Evolutionary conservation across 2,329 filamentous ascomycete genomes (phyloP), one percentile per base, ranked within the genome.

Genomic region (Colletotrichum sp.): DNA sequence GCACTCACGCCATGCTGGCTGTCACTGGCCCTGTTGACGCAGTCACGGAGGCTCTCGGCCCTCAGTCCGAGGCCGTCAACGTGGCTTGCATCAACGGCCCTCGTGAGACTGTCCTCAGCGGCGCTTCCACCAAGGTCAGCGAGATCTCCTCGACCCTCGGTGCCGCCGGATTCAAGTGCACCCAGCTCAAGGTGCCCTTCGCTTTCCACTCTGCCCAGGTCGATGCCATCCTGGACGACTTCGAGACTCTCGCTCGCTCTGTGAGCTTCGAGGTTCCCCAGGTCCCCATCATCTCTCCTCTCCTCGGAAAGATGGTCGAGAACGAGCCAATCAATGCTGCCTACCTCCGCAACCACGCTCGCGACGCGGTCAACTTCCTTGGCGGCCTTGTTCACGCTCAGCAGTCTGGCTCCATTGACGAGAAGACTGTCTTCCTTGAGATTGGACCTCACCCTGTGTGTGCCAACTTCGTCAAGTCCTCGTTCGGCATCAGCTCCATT

Each of bases 71-170:
- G 79, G 85, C 83, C 7, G 82, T 89, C 69, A 89, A 90, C 52
- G 80, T 91, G 36, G 93, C 95, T 18, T 97, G 95, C 85, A 90
- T 95, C 82, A 98, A 98, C 79, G 92, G 93, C 0, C 92, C 93
- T 0, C 88, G 91, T 67, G 94, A 95, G 81, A 96, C 93, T 12
- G 95, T 97, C 3, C 87, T 97, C n/a, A 86, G 86, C 26, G 90
- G 89, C 12, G 80, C 81, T 12, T 84, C 85, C 0, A 80, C 80
- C 2, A 83, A 88, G 69, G 85, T 91, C 52, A 80, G 84, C 5
- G 82, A 85, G 6, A 86, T 92, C 18, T 88, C 89, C 10, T 76
- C 80, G 52, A 78, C 81, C 72, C 80, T 86, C 24, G 78, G 77
- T 52, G 80, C 55, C 32, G 81, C 76, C 15, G 85, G 80, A 76